These are phyloP conservation scores for Dillenia turbinata DNA, from an alignment of 164 flowering plant genomes.

Conservation along the genomic window DNA sequence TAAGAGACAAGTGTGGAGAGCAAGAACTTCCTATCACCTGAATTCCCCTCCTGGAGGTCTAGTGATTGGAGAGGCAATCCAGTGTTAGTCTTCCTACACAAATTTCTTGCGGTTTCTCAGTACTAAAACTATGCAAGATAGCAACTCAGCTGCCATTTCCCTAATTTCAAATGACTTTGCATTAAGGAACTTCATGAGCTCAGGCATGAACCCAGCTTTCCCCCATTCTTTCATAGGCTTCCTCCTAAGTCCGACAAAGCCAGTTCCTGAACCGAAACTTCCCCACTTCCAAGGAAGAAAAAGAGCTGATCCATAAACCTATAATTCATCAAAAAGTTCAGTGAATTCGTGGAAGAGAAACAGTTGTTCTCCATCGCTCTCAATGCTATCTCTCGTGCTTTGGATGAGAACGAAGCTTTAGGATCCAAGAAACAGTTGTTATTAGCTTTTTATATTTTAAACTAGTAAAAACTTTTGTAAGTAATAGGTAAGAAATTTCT, in stretches of 20 bases:
- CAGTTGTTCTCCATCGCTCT: constrained; percentile 62
- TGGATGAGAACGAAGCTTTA: constrained; percentile 31
- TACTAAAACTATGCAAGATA: constrained; percentile 46
- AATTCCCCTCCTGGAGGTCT: constrained; percentile 48
- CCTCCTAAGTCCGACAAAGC: constrained; percentile 68
- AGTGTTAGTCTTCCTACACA: constrained; percentile 53
- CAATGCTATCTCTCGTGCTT: constrained; percentile 49
- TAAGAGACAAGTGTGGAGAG: too few species aligned
- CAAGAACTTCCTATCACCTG: constrained; percentile 53
- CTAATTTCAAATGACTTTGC: constrained; percentile 64
- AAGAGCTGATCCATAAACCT: constrained; percentile 60
- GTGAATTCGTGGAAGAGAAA: constrained; percentile 28
- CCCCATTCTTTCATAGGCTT: constrained; percentile 67
- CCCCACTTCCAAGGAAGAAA: constrained; percentile 46
- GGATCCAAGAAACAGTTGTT: constrained; percentile 69
- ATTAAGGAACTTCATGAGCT: constrained; percentile 56
- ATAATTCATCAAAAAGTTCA: constrained; percentile 29
- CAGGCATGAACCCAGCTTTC: constrained; percentile 73
- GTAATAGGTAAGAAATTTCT: too few species aligned
- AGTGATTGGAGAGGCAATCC: constrained; percentile 48
- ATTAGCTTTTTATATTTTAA: too few species aligned
- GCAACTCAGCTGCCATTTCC: constrained; percentile 75
- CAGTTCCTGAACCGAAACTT: constrained; percentile 58
- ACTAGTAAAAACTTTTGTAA: too few species aligned
- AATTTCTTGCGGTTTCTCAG: constrained; percentile 60